phyloP scores from a whole-genome alignment of 2,329 filamentous ascomycete species.

The Alternaria ventricosa region DNA sequence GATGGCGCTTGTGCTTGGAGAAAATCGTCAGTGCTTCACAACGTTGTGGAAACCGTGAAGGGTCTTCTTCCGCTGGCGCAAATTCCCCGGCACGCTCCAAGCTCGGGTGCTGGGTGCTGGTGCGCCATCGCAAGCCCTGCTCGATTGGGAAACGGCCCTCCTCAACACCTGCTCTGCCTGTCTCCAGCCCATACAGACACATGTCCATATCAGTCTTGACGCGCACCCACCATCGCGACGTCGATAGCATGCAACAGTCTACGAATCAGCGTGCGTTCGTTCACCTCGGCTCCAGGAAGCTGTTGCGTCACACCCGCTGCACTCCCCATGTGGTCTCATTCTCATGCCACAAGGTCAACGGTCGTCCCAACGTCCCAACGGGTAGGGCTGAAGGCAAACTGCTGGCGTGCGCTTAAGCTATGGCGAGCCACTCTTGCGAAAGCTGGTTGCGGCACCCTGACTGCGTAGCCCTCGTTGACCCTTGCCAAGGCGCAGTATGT shows the following conservation, averaged over 20 bases:
- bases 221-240: background rate
- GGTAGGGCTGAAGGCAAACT: slow-evolving; percentile 9
- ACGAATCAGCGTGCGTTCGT: background rate
- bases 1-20: background rate
- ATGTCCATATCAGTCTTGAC: slow-evolving; percentile 10
- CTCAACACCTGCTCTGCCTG: slow-evolving; percentile 31
- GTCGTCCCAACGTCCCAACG: background rate
- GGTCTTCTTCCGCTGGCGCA: slow-evolving; percentile 5
- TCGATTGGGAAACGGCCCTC: slow-evolving; percentile 17
- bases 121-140: slow-evolving; percentile 19
- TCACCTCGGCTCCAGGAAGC: background rate
- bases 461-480: background rate
- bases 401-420: background rate
- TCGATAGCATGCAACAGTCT: background rate
- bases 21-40: slow-evolving; percentile 7
- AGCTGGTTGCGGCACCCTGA: background rate
- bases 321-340: background rate
- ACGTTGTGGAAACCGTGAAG: slow-evolving; percentile 3
- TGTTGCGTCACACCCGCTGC: background rate
- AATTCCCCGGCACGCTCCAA: slow-evolving; percentile 3
- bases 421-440: background rate
- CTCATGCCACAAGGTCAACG: background rate
- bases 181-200: slow-evolving; percentile 19
- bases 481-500: background rate
- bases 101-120: background rate